Percentiles rank a stretch among this genome's conserved stretches.
These are phyloP conservation scores for Fraxinus americana DNA, from an alignment of 257 asterid species.

Conservation along the genomic window DNA sequence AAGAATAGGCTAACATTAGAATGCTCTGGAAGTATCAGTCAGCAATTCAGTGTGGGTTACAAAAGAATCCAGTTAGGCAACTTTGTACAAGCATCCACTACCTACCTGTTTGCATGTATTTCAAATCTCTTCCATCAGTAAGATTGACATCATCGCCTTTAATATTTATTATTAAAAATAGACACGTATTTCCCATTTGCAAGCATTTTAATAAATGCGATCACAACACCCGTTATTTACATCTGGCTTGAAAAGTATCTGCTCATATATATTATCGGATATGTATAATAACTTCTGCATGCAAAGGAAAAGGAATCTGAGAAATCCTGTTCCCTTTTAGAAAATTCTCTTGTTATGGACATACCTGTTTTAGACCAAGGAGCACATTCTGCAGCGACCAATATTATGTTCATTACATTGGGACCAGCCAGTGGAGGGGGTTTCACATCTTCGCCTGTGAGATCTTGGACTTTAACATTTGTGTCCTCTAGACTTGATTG, in stretches of 20 bases:
- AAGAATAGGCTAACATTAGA: slow-evolving; percentile 3
- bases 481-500: slow-evolving; percentile 35
- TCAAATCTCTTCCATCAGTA: neutral
- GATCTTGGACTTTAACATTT: slow-evolving; percentile 39
- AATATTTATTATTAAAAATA: too few relatives aligned
- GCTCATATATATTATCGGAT: neutral
- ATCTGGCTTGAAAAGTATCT: neutral
- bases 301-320: neutral
- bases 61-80: neutral
- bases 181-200: neutral
- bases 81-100: neutral
- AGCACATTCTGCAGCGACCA: slow-evolving; percentile 90
- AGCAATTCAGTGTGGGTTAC: neutral
- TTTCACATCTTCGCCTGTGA: slow-evolving; percentile 46
- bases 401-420: slow-evolving; percentile 80
- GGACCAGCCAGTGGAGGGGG: slow-evolving; percentile 90
- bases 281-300: slow-evolving; percentile 7
- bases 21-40: neutral
- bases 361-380: slow-evolving; percentile 97
- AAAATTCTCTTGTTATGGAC: slow-evolving; percentile 7
- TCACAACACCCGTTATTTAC: neutral
- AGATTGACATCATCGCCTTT: neutral
- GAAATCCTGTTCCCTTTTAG: neutral
- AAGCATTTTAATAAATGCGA: too few relatives aligned
- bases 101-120: neutral